phyloP scores from a whole-genome alignment of 805 yeast species.

The Myxozyma mucilagina region DNA sequence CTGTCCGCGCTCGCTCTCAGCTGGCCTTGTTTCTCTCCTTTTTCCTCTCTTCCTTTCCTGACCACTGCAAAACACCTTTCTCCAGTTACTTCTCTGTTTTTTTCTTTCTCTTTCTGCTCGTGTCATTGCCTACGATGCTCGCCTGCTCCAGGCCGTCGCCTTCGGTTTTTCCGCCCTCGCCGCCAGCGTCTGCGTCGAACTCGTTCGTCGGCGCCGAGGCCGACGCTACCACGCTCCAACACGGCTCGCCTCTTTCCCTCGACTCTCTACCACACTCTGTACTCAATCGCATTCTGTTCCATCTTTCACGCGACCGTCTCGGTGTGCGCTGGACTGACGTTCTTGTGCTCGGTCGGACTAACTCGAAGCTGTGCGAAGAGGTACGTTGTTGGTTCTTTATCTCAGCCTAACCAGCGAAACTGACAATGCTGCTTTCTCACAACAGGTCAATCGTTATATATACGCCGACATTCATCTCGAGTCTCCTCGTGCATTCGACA shows the following conservation, averaged over 20 bases:
- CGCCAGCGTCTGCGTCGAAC: conserved; percentile 10
- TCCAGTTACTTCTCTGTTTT: background rate
- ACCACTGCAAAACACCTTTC: too few relatives aligned
- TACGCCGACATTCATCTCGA: conserved; percentile 17
- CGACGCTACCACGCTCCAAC: background rate
- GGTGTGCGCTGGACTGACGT: conserved; percentile 4
- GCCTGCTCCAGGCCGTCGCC: background rate
- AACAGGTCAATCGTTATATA: conserved; percentile 27
- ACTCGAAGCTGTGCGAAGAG: conserved; percentile 18
- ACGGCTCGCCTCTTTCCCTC: conserved; percentile 6
- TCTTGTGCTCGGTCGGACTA: conserved; percentile 24
- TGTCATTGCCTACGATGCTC: background rate
- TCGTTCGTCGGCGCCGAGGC: conserved; percentile 7
- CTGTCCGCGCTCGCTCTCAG: too few relatives aligned
- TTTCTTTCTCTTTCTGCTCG: background rate
- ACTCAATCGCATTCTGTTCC: conserved; percentile 17
- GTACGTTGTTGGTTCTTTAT: background rate
- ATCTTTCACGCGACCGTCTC: conserved; percentile 10
- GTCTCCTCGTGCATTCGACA: conserved; percentile 22
- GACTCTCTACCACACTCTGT: conserved; percentile 16
- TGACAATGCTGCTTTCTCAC: background rate
- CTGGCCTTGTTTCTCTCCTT: background rate
- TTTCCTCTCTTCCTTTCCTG: background rate
- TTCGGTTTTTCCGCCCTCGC: conserved; percentile 6
- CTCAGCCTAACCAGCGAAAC: background rate